Evolutionary conservation across 1,284 basidiomycete species (phyloP).

Genomic region (Phellinidium pouzarii): DNA sequence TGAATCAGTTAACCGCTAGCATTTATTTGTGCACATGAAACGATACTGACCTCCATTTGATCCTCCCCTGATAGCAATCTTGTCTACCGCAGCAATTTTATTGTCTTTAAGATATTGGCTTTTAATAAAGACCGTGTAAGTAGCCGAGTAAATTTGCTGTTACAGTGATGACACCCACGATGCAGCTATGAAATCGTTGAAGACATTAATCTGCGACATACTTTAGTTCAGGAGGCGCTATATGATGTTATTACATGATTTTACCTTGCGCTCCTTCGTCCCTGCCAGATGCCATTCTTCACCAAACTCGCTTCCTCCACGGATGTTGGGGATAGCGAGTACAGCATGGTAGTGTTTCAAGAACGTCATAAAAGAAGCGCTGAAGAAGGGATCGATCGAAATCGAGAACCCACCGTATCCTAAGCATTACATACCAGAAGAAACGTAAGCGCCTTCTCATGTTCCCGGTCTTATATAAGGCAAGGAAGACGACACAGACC

Average conservation of each 20-base stretch:
- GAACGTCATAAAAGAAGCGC: slow-evolving; percentile 68
- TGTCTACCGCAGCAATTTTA: slow-evolving; percentile 64
- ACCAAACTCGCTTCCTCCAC: slow-evolving; percentile 84
- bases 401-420: slow-evolving; percentile 78
- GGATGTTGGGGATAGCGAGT: slow-evolving; percentile 68
- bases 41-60: slow-evolving; percentile 62
- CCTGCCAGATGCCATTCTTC: slow-evolving; percentile 78
- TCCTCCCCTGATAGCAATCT: slow-evolving; percentile 72
- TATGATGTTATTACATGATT: too few species aligned
- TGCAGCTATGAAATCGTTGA: slow-evolving; percentile 78
- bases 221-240: slow-evolving; percentile 17
- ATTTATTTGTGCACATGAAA: not conserved
- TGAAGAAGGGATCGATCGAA: slow-evolving; percentile 69
- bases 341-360: slow-evolving; percentile 69
- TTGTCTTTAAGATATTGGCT: slow-evolving; percentile 69
- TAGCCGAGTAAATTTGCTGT: not conserved
- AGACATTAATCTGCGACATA: slow-evolving; percentile 55
- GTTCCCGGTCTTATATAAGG: not conserved
- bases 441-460: not conserved
- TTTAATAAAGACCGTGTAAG: not conserved
- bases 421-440: slow-evolving; percentile 23
- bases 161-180: slow-evolving; percentile 40
- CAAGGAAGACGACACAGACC: slow-evolving; percentile 35
- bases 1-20: not conserved
- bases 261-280: slow-evolving; percentile 61